Evolutionary conservation across 768 basidiomycete species (phyloP), one percentile per base, ranked within the genome.

Genomic region (Suillus bovinus): DNA sequence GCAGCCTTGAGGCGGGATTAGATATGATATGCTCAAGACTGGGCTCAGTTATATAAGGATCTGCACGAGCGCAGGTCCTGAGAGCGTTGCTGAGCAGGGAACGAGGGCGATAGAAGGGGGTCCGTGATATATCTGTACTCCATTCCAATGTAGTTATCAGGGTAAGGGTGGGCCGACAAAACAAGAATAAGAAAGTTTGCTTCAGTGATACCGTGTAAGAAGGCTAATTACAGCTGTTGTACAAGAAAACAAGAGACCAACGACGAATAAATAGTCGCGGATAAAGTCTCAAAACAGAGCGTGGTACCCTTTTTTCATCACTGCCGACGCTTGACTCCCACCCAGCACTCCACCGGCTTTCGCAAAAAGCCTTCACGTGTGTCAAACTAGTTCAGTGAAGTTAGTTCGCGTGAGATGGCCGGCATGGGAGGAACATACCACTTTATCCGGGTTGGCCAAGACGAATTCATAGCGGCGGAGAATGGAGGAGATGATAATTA

Each of bases 301-400:
- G 36, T 34, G 46, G 29, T 24, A 31, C 33, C n/a, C 53, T 52
- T 20, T 36, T 59, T 63, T 59, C 76, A 62, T 63, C 5, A 44
- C 60, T 85, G 81, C 61, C 91, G 81, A 52, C 87, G 83, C 72
- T 81, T 86, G 69, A 94, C 82, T 27, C 92, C 91, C 49, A 94
- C 87, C 59, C 72, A 77, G 69, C 92, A 94, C 22, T 75, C 78
- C 34, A 90, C 74, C 0, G 93, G 93, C 78, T 95, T 96, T 67
- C 94, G 80, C 64, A 96, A 77, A 78, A 96, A 96, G 3, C 94
- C 94, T 77, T 96, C 94, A 17, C 85, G 79, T 1, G 88, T 93
- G 41, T 84, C 80, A 59, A 95, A 76, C 88, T 93, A 49, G 68
- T 13, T 57, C 47, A 58, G 42, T 38, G 36, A 67, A 53, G 33